Evolutionary conservation across 2,329 filamentous ascomycete genomes (phyloP).

Genomic region (Talaromyces sp.): DNA sequence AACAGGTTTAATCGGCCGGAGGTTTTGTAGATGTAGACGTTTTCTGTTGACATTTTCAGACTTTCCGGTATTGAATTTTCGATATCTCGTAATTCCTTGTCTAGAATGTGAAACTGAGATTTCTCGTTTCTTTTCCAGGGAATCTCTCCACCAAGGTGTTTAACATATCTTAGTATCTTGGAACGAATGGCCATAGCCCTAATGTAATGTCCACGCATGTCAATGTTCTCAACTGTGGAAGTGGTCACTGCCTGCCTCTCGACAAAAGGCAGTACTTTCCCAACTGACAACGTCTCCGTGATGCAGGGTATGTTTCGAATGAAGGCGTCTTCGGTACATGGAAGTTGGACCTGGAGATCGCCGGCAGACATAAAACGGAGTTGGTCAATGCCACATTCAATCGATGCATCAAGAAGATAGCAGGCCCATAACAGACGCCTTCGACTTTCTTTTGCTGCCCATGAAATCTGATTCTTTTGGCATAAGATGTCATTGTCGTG

Average conservation of each 20-base stretch:
- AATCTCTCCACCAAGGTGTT: slow-evolving; percentile 1
- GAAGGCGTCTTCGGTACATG: slow-evolving; percentile 29
- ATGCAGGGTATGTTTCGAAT: slow-evolving; percentile 24
- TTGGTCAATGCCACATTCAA: slow-evolving; percentile 29
- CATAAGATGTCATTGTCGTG: slow-evolving; percentile 28
- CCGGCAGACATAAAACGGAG: slow-evolving; percentile 26
- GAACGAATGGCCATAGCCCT: slow-evolving; percentile 6
- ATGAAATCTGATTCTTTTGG: slow-evolving; percentile 17
- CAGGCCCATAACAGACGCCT: slow-evolving; percentile 30
- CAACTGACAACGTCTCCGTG: slow-evolving; percentile 22
- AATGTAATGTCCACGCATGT: slow-evolving; percentile 8
- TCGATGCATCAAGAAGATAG: slow-evolving; percentile 27
- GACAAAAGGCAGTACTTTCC: slow-evolving; percentile 9
- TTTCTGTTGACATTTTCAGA: slow-evolving; percentile 8
- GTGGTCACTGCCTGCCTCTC: neutral
- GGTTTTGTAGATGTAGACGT: slow-evolving; percentile 9
- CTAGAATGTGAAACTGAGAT: neutral
- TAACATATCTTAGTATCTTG: slow-evolving; percentile 10
- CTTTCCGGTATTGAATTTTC: slow-evolving; percentile 4
- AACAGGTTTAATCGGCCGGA: slow-evolving; percentile 9
- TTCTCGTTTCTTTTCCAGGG: neutral
- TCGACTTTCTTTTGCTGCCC: slow-evolving; percentile 25
- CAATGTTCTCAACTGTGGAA: neutral
- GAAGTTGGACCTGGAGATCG: slow-evolving; percentile 30
- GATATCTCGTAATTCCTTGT: slow-evolving; percentile 1